phyloP scores from a whole-genome alignment of 108 stramenopile species.

The Nitzschia sp. region DNA sequence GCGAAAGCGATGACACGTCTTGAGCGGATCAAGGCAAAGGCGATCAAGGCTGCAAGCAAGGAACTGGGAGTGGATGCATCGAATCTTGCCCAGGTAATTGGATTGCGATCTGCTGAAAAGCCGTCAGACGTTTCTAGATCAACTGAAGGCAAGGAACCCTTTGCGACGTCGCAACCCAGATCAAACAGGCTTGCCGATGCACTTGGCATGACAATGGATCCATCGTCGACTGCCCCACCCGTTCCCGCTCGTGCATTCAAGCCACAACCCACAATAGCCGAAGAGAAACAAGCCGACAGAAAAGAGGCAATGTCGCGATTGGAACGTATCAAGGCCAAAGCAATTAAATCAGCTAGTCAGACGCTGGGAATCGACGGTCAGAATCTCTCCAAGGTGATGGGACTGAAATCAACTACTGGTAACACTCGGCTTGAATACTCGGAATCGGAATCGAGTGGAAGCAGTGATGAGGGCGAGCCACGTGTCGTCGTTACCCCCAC shows the following conservation, averaged over 20 bases:
- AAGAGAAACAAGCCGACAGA: neutral
- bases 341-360: neutral
- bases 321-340: conserved; percentile 5
- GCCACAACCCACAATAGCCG: neutral
- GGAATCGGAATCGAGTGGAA: neutral
- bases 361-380: neutral
- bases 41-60: conserved; percentile 5
- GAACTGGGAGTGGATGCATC: neutral
- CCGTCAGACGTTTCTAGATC: no score
- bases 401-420: neutral
- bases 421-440: neutral
- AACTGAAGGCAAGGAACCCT: no score
- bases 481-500: no score
- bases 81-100: neutral
- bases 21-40: conserved; percentile 3
- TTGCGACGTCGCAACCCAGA: no score
- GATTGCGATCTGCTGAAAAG: neutral
- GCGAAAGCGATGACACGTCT: neutral
- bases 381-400: neutral
- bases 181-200: neutral
- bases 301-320: neutral
- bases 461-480: neutral
- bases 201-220: neutral
- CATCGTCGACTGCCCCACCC: neutral
- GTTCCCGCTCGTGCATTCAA: neutral